A percentile compares a stretch with the other conserved stretches of the same genome.
phyloP scores from a whole-genome alignment of 371 early-diverging fungal genomes.

The Rhizomucor pusillus region DNA sequence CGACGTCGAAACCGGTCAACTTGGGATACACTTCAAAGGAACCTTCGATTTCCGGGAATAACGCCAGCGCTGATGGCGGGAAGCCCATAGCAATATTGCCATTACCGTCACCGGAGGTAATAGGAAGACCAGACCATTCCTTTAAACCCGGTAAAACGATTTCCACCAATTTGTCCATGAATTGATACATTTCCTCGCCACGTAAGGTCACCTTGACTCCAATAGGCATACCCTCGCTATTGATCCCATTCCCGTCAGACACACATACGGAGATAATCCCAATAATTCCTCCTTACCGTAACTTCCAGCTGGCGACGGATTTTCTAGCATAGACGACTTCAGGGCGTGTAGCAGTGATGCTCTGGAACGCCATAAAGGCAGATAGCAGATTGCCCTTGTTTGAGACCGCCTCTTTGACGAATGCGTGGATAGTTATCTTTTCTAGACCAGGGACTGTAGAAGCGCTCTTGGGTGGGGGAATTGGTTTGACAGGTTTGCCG shows the following conservation, averaged over 20 bases:
- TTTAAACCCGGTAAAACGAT: slow-evolving; percentile 92
- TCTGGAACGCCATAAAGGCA: slow-evolving; percentile 89
- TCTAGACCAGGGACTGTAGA: slow-evolving; percentile 62
- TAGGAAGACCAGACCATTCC: slow-evolving; percentile 84
- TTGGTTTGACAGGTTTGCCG: slow-evolving; percentile 58
- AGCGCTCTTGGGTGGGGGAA: slow-evolving; percentile 45
- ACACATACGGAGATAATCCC: too few relatives aligned
- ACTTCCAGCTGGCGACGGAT: slow-evolving; percentile 82
- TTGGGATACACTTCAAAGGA: slow-evolving; percentile 91
- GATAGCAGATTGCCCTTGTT: slow-evolving; percentile 88
- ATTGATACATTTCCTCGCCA: slow-evolving; percentile 89
- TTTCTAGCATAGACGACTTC: slow-evolving; percentile 79
- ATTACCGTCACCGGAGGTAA: slow-evolving; percentile 76
- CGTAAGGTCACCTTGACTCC: slow-evolving; percentile 76
- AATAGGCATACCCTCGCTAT: slow-evolving; percentile 84
- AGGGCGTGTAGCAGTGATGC: slow-evolving; percentile 83
- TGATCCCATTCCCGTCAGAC: not conserved
- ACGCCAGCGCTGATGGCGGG: slow-evolving; percentile 75
- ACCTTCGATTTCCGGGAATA: slow-evolving; percentile 96
- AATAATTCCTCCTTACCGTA: slow-evolving; percentile 55
- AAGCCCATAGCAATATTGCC: slow-evolving; percentile 87
- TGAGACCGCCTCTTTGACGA: slow-evolving; percentile 80
- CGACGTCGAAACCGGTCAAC: slow-evolving; percentile 85
- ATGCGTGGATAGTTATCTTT: slow-evolving; percentile 72
- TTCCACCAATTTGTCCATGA: slow-evolving; percentile 93